phyloP scores from a whole-genome alignment of 1,139 yeast genomes.

The Neolecta irregularis region DNA sequence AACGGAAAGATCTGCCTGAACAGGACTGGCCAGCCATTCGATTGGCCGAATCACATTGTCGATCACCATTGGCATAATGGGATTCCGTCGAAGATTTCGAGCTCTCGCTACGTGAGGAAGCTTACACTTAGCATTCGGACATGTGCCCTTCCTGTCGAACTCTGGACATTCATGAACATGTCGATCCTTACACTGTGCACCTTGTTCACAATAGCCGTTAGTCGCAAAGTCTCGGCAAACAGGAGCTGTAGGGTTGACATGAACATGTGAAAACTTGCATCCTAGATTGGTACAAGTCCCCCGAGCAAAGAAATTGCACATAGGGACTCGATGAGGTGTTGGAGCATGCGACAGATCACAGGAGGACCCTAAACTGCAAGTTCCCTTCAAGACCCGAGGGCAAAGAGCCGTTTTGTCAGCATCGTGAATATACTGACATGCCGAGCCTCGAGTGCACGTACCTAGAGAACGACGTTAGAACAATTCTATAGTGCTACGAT shows the following conservation, averaged over 20 bases:
- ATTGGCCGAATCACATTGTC: too few species aligned
- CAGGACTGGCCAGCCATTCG: too few species aligned
- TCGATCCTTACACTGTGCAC: conserved; percentile 39
- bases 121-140: conserved; percentile 25
- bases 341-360: conserved; percentile 47
- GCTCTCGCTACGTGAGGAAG: conserved; percentile 12
- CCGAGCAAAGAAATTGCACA: conserved; percentile 39
- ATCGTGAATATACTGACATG: conserved; percentile 45
- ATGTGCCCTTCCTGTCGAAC: conserved; percentile 42
- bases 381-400: conserved; percentile 32
- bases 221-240: conserved; percentile 54
- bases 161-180: conserved; percentile 62
- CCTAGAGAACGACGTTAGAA: too few species aligned
- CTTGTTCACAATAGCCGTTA: conserved; percentile 54
- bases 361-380: conserved; percentile 31
- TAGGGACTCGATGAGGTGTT: conserved; percentile 48
- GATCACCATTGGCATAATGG: too few species aligned
- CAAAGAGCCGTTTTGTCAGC: conserved; percentile 40
- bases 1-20: too few species aligned
- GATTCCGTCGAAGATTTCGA: too few species aligned
- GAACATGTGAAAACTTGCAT: conserved; percentile 44
- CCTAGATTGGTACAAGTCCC: conserved; percentile 39
- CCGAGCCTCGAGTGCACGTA: conserved; percentile 36
- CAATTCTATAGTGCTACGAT: too few species aligned
- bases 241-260: conserved; percentile 31